Conservation (phyloP, 2,329 filamentous ascomycete species). For the Periconia macrospinosa region DNA sequence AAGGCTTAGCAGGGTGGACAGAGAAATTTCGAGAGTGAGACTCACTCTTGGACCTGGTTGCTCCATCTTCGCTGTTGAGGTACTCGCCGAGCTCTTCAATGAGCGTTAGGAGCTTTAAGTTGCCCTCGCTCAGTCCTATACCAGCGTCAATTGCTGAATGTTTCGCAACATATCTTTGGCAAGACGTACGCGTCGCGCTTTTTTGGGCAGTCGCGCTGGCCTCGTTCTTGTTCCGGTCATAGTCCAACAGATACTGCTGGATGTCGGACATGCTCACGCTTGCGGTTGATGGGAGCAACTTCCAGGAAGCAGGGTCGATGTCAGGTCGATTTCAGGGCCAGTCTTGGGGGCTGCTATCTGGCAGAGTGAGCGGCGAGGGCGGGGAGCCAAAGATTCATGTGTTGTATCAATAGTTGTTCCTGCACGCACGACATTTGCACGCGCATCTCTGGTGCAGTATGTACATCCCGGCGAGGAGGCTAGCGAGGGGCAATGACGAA, state of each 20-base stretch:
- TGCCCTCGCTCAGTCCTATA: slow-evolving; percentile 60
- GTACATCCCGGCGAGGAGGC: not conserved
- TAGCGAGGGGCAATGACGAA: not conserved
- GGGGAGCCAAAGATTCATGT: not conserved
- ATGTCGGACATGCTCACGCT: slow-evolving; percentile 53
- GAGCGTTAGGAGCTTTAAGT: slow-evolving; percentile 63
- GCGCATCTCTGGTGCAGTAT: not conserved
- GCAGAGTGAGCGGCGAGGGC: not conserved
- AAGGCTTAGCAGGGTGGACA: slow-evolving; percentile 11
- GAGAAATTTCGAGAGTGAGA: slow-evolving; percentile 16
- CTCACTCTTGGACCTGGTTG: slow-evolving; percentile 61
- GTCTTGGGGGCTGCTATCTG: not conserved
- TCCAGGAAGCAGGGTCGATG: not conserved
- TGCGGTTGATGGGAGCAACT: not conserved
- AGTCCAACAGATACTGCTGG: slow-evolving; percentile 55
- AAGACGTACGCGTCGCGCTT: slow-evolving; percentile 44
- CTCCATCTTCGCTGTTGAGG: slow-evolving; percentile 66
- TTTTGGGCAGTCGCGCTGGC: slow-evolving; percentile 47
- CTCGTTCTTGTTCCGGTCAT: slow-evolving; percentile 52
- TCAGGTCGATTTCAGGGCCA: slow-evolving; percentile 1
- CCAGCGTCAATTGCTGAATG: slow-evolving; percentile 16
- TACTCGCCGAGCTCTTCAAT: slow-evolving; percentile 68
- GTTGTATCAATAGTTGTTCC: not conserved
- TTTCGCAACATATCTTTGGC: slow-evolving; percentile 9
- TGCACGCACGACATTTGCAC: not conserved